Base-by-base conservation (phyloP, 1,139 yeast genomes). In the Yamadazyma diddensiae region DNA sequence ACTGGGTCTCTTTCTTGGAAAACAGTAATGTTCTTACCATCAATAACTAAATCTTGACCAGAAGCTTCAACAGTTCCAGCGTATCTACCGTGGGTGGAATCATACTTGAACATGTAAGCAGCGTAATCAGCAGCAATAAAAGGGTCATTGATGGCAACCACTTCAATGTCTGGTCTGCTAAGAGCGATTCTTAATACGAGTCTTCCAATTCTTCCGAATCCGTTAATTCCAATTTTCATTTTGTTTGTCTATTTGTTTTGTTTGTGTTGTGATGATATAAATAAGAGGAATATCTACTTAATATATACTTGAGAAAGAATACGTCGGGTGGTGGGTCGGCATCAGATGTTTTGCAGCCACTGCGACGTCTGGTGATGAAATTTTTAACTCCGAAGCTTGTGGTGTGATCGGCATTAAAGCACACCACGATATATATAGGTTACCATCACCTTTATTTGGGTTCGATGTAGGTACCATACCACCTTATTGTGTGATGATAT, bases 141-240 rank as follows among this genome's bases (percentile, higher is more conserved):
- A 40, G 87, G 87, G 62, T 80, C 86, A 59, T 80, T 80, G 71
- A 80, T 68, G 46, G 86, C 85, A 38, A 79, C 82, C 45, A 80
- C 79, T 57, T 76, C 70, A 52, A 80, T 77, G 68, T 73, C 80
- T 45, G 71, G 65, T 71, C 80, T 73, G 43, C 56, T 53, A 46
- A 79, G 63, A 41, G 86, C 86, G 53, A 78, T 73, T 71, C 87
- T 77, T 58, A 79, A 69, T 42, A 81, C 87, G 52, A 80, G 74
- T 65, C 87, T 83, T 43, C 87, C 87, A 50, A 80, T 80, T 65
- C 87, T 78, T 51, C 87, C 87, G 74, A 80, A 80, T 53, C 86
- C 87, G 74, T 80, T 80, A 59, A 80, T 80, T 64, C 86, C 87
- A 55, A 79, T 42, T 30, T 43, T 43, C 46, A 43, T 43, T 34